phyloP scores from a whole-genome alignment of 139 green algal genomes.

The Gonium pectorale region DNA sequence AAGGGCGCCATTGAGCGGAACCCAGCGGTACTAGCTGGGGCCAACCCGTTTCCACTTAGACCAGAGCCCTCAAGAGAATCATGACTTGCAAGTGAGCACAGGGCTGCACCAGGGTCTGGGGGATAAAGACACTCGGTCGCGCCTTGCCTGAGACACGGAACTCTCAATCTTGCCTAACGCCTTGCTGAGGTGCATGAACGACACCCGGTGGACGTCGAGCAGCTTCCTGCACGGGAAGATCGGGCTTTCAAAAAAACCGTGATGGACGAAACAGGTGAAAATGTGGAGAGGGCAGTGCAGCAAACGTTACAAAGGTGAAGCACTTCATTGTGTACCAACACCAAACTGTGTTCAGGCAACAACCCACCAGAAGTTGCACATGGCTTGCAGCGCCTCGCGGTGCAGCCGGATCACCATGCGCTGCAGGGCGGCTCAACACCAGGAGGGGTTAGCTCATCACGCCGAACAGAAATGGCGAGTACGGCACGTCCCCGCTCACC shows the following conservation, averaged over 20 bases:
- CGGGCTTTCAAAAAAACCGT: neutral
- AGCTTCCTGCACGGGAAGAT: too few species aligned
- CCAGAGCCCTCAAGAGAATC: too few species aligned
- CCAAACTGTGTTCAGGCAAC: neutral
- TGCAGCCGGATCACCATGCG: conserved; percentile 40
- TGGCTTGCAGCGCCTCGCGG: conserved; percentile 40
- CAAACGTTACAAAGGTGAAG: neutral
- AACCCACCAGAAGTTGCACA: conserved; percentile 38
- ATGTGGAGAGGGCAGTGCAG: neutral
- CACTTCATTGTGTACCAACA: neutral
- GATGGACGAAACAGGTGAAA: neutral
- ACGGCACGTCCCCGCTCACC: too few species aligned
- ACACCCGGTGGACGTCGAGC: neutral
- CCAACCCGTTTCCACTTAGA: too few species aligned
- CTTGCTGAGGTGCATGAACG: conserved; percentile 41
- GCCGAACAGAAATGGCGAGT: too few species aligned
- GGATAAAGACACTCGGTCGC: too few species aligned
- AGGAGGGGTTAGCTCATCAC: too few species aligned
- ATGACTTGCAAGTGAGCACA: too few species aligned
- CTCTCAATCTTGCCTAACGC: conserved; percentile 25
- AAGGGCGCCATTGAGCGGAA: too few species aligned
- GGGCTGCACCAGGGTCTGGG: too few species aligned
- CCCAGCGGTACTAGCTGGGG: too few species aligned
- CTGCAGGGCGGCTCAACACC: too few species aligned
- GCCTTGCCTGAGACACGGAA: conserved; percentile 30